Conservation (phyloP, 2,329 filamentous ascomycete species). For the Fusarium sp. region DNA sequence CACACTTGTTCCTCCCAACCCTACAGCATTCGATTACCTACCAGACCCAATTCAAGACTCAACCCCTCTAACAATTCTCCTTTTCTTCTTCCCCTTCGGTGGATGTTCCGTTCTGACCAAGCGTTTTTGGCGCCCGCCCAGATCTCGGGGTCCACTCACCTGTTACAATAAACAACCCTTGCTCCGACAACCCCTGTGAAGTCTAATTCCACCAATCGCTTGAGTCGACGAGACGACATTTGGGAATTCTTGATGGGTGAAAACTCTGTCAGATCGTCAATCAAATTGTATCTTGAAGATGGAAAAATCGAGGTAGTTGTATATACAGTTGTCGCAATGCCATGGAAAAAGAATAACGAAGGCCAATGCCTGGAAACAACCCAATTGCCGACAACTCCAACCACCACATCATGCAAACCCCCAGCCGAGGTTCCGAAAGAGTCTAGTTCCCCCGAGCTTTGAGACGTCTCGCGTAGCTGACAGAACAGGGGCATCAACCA, state of each 20-base stretch:
- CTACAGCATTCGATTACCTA: neutral
- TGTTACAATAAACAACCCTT: slow-evolving; percentile 33
- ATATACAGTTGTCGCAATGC: neutral
- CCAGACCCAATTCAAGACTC: neutral
- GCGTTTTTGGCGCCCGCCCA: slow-evolving; percentile 16
- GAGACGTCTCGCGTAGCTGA: slow-evolving; percentile 36
- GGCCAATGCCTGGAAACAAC: neutral
- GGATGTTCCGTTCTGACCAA: neutral
- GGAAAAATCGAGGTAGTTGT: neutral
- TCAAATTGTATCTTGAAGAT: neutral
- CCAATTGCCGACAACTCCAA: neutral
- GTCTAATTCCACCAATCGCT: slow-evolving; percentile 42
- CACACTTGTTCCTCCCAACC: neutral
- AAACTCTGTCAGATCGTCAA: neutral
- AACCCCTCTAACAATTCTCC: neutral
- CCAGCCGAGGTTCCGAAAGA: slow-evolving; percentile 15
- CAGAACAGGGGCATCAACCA: slow-evolving; percentile 27
- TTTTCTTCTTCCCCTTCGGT: neutral
- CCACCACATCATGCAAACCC: neutral
- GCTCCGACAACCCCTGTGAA: slow-evolving; percentile 26
- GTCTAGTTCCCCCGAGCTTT: slow-evolving; percentile 28
- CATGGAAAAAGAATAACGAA: neutral
- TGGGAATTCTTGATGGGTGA: neutral
- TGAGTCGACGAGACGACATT: neutral
- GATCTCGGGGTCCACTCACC: slow-evolving; percentile 37